phyloP scores from a whole-genome alignment of 306 rosid genomes.

The Citrullus colocynthis region DNA sequence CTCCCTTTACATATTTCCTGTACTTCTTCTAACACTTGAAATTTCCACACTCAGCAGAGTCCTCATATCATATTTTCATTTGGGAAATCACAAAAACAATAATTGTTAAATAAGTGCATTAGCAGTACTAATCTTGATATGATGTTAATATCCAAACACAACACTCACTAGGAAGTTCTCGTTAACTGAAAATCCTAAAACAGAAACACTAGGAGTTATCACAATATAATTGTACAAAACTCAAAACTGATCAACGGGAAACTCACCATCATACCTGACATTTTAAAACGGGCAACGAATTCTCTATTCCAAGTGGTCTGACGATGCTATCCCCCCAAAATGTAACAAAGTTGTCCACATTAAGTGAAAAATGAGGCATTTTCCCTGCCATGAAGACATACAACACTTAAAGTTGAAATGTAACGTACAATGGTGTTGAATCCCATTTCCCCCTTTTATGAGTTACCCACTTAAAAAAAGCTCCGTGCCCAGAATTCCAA shows the following conservation, averaged over 20 bases:
- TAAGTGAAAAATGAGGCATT: conserved; percentile 24
- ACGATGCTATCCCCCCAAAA: conserved; percentile 10
- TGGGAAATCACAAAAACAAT: background rate
- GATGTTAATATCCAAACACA: background rate
- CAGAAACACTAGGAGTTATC: background rate
- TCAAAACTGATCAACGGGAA: conserved; percentile 8
- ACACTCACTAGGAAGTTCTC: background rate
- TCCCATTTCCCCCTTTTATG: background rate
- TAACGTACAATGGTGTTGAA: background rate
- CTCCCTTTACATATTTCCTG: background rate
- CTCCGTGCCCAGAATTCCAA: background rate
- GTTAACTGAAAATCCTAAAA: background rate
- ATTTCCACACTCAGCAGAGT: background rate
- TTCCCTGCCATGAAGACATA: conserved; percentile 30
- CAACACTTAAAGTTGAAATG: background rate
- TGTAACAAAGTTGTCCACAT: conserved; percentile 27
- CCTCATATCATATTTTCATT: background rate
- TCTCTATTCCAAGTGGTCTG: conserved; percentile 13
- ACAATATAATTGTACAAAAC: background rate
- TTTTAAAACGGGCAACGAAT: conserved; percentile 26
- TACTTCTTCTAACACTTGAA: background rate
- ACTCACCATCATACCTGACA: conserved; percentile 93
- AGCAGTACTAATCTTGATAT: background rate
- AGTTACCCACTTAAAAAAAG: background rate
- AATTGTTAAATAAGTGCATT: background rate